Evolutionary conservation across 2,329 filamentous ascomycete species (phyloP).

Genomic region (Ophiostoma piceae): DNA sequence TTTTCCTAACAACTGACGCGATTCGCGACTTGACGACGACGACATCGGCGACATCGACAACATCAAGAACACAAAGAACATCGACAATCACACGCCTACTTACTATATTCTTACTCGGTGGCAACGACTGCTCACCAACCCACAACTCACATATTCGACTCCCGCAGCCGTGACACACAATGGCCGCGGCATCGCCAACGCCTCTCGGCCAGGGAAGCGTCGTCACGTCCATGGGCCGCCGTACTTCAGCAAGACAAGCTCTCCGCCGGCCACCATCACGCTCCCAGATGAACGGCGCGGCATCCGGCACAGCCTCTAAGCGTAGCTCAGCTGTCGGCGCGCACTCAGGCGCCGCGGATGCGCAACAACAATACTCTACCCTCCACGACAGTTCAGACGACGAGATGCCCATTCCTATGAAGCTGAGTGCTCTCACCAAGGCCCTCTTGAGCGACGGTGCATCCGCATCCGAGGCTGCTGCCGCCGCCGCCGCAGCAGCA

Average conservation of each 20-base stretch:
- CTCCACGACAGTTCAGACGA: conserved; percentile 88
- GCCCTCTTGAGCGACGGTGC: conserved; percentile 66
- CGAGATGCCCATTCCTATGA: conserved; percentile 85
- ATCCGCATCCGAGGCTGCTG: conserved; percentile 40
- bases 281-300: conserved; percentile 34
- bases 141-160: background rate
- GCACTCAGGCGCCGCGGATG: conserved; percentile 10
- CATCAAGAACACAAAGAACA: background rate
- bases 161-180: conserved; percentile 28
- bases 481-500: conserved; percentile 27
- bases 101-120: background rate
- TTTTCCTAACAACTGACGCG: background rate
- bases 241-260: conserved; percentile 53
- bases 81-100: background rate
- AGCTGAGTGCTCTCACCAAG: conserved; percentile 87
- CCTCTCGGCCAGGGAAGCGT: conserved; percentile 46
- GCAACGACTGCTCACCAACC: background rate
- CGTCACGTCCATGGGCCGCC: conserved; percentile 44
- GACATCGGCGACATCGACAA: conserved; percentile 6
- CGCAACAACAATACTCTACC: conserved; percentile 43
- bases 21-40: conserved; percentile 9
- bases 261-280: conserved; percentile 48
- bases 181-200: conserved; percentile 53
- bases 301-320: conserved; percentile 25
- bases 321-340: conserved; percentile 18